These are phyloP conservation scores for Ceratocystis diversiconidia DNA, from an alignment of 2,329 filamentous ascomycete genomes.

Conservation along the genomic window DNA sequence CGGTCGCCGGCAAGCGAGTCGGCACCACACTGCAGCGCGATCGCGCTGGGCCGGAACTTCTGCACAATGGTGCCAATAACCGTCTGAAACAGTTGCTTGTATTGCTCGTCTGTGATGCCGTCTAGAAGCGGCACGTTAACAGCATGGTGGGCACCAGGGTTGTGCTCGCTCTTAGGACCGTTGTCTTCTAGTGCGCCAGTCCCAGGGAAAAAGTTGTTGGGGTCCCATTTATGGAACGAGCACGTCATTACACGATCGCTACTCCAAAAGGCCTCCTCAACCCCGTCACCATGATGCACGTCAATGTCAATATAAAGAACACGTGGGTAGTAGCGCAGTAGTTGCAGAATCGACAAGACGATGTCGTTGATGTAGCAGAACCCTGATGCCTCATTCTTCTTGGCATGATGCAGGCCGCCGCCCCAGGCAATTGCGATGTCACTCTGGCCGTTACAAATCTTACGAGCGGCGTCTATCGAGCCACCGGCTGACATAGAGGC, in stretches of 20 bases:
- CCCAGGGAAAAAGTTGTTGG: conserved; percentile 69
- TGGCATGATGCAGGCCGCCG: conserved; percentile 89
- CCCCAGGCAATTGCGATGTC: conserved; percentile 98
- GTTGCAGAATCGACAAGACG: conserved; percentile 78
- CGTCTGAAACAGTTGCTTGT: conserved; percentile 68
- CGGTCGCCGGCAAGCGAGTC: conserved; percentile 89
- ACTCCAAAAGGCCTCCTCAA: conserved; percentile 82
- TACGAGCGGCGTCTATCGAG: conserved; percentile 79
- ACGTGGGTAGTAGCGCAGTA: conserved; percentile 66
- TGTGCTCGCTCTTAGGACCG: conserved; percentile 67
- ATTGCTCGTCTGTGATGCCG: conserved; percentile 82
- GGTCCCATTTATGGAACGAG: conserved; percentile 94
- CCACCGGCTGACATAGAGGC: conserved; percentile 86
- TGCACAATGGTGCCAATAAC: conserved; percentile 67
- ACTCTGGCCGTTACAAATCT: conserved; percentile 71
- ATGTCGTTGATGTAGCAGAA: conserved; percentile 99
- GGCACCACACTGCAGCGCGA: conserved; percentile 89
- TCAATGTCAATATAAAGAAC: conserved; percentile 93
- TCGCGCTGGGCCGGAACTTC: conserved; percentile 75
- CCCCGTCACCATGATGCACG: conserved; percentile 80
- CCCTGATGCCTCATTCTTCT: conserved; percentile 81
- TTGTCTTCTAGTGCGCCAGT: conserved; percentile 80
- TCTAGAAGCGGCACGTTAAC: conserved; percentile 85
- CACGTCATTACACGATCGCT: conserved; percentile 84
- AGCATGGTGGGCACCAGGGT: conserved; percentile 75